Base-by-base conservation (phyloP, 257 asterid genomes). In the Solanum clarkiae region DNA sequence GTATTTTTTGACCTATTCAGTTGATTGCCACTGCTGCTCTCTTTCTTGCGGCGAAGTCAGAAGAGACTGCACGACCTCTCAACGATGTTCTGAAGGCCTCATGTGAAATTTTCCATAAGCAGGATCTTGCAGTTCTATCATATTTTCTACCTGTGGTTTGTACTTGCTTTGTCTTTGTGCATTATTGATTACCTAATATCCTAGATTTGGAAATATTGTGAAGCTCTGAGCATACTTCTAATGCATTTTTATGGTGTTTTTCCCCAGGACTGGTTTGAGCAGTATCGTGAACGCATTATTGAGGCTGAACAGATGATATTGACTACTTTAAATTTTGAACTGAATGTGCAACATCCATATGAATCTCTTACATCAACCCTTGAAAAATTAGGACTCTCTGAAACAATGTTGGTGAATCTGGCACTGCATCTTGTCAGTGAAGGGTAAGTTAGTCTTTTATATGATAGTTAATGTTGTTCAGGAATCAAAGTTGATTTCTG, bases 331-430 rank as follows among this genome's bases (percentile, higher is more conserved):
- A 95, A 97, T 86, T 97, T 97, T 90, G 99, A 95, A 94, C 90
- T 97, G 77, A 90, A 87, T 69, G 99, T 97, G 92, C 95, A 95
- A 87, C 99, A 97, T 89, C 99, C 99, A 57, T 95, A 94, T 91
- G 94, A 91, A 69, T 84, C 98, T 71, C 89, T 97, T 89, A 92
- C 96, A 45, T 92, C 94, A 89, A 95, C 98, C 53, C 96, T 97
- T 88, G 93, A 94, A 80, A 97, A 95, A 83, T 72, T 97, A 88
- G 99, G 99, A 32, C 90, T 93, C 85, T 88, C 98, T 65, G 97
- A 92, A 86, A 88, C 99, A 18, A 85, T 87, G 81, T 86, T 97
- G 92, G 94, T 97, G 94, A 92, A 91, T 80, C 90, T 94, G 93
- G 99, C 98, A 24, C 89, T 94, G 89, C 83, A 86, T 91, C 90